These are phyloP conservation scores for Coemansia erecta DNA, from an alignment of 192 early-diverging fungal genomes.

Conservation along the genomic window DNA sequence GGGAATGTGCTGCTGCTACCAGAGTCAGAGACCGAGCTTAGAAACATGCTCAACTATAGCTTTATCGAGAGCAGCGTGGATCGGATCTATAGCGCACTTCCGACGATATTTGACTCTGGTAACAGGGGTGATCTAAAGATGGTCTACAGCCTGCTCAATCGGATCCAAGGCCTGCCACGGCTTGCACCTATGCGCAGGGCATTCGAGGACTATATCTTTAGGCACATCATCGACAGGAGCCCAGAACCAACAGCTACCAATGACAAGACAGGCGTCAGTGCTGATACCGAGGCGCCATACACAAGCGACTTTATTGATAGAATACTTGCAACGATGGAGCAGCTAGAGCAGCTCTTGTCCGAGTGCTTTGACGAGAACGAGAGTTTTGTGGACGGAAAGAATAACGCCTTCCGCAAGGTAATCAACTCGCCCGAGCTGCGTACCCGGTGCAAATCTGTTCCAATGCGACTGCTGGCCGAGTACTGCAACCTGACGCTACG, in stretches of 20 bases:
- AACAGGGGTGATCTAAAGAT: neutral
- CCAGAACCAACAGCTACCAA: neutral
- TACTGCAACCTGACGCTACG: neutral
- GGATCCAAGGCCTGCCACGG: neutral
- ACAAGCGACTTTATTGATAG: slow-evolving; percentile 6
- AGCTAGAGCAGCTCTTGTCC: neutral
- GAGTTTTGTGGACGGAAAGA: neutral
- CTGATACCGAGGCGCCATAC: neutral
- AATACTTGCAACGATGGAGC: neutral
- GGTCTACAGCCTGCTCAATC: neutral
- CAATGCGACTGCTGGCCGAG: slow-evolving; percentile 4
- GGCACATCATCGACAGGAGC: neutral
- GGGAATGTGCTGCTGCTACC: neutral
- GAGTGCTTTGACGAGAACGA: slow-evolving; percentile 5
- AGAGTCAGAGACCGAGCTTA: neutral
- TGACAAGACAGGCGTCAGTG: neutral
- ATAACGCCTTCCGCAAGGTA: neutral
- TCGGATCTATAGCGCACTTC: neutral
- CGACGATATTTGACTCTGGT: neutral
- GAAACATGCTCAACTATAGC: neutral
- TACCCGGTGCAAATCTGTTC: neutral
- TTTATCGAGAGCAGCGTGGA: neutral
- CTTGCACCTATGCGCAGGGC: neutral
- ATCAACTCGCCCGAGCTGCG: slow-evolving; percentile 1
- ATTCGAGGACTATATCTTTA: neutral